phyloP scores from a whole-genome alignment of 1,284 basidiomycete species.

The Schizophyllum amplum region DNA sequence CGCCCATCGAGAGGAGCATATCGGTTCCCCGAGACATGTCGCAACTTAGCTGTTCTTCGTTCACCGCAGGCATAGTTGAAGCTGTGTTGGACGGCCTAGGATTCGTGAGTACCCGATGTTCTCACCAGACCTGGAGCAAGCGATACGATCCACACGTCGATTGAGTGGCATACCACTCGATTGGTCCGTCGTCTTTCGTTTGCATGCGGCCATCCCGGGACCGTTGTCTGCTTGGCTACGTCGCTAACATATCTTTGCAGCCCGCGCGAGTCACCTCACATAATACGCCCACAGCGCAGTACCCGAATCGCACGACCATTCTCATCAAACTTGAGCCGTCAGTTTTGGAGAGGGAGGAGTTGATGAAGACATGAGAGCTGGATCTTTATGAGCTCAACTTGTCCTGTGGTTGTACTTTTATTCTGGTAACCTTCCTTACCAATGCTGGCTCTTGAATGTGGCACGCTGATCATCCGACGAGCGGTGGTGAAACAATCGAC shows the following conservation, averaged over 20 bases:
- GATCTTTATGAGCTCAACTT: no score
- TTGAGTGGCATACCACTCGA: no score
- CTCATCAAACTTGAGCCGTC: slow-evolving; percentile 90
- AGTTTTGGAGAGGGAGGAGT: slow-evolving; percentile 84
- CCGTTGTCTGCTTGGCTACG: slow-evolving; percentile 5
- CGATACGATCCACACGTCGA: no score
- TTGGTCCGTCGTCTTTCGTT: no score
- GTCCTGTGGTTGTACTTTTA: no score
- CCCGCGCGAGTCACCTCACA: slow-evolving; percentile 97
- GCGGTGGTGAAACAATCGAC: no score
- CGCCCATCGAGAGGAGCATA: slow-evolving; percentile 84
- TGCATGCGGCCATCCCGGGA: no score
- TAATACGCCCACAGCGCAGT: slow-evolving; percentile 77
- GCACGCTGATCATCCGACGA: no score
- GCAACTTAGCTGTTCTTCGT: slow-evolving; percentile 91
- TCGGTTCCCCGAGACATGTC: slow-evolving; percentile 93
- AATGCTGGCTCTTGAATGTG: no score
- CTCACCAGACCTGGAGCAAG: no score
- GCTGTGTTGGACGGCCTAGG: slow-evolving; percentile 93
- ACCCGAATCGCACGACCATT: slow-evolving; percentile 83
- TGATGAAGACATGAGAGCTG: slow-evolving; percentile 32
- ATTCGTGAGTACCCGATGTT: slow-evolving; percentile 66
- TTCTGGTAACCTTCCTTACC: no score
- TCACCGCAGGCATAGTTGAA: slow-evolving; percentile 96
- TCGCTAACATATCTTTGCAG: slow-evolving; percentile 33